Conservation (phyloP, 345 rosid genomes). For the Melaleuca alternifolia region DNA sequence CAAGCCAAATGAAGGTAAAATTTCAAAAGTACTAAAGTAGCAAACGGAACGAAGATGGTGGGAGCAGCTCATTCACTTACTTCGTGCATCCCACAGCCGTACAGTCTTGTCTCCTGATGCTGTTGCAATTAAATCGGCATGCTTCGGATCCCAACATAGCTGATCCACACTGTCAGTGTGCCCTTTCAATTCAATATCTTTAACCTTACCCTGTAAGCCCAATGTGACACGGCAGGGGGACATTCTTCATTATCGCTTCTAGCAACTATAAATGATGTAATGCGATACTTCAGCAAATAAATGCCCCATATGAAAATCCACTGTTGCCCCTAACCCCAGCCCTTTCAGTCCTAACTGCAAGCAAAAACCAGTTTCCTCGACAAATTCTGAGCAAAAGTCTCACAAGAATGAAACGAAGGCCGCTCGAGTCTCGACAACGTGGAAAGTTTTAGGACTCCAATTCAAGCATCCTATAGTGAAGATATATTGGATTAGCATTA, state of each 20-base stretch:
- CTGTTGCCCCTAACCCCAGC: background rate
- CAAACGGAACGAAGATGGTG: background rate
- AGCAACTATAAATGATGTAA: background rate
- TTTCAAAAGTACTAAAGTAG: background rate
- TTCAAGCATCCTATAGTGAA: background rate
- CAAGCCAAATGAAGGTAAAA: background rate
- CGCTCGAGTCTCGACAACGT: background rate
- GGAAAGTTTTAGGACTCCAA: background rate
- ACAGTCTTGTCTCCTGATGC: conserved; percentile 99
- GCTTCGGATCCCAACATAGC: conserved; percentile 98
- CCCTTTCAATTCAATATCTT: conserved; percentile 88
- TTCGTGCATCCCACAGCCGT: conserved; percentile 97
- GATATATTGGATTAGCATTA: background rate
- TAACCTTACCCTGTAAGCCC: conserved; percentile 61
- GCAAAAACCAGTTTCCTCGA: background rate
- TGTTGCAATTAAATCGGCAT: conserved; percentile 85
- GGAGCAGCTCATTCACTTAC: conserved; percentile 33
- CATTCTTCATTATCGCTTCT: background rate
- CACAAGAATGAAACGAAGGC: background rate
- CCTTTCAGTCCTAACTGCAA: background rate
- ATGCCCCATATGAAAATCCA: background rate
- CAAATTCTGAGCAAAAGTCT: background rate
- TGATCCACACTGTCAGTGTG: conserved; percentile 99
- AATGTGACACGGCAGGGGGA: background rate
- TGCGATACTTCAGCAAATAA: background rate